These are phyloP conservation scores for Tolypocladium amazonense DNA, from an alignment of 2,329 filamentous ascomycete species.

Conservation along the genomic window DNA sequence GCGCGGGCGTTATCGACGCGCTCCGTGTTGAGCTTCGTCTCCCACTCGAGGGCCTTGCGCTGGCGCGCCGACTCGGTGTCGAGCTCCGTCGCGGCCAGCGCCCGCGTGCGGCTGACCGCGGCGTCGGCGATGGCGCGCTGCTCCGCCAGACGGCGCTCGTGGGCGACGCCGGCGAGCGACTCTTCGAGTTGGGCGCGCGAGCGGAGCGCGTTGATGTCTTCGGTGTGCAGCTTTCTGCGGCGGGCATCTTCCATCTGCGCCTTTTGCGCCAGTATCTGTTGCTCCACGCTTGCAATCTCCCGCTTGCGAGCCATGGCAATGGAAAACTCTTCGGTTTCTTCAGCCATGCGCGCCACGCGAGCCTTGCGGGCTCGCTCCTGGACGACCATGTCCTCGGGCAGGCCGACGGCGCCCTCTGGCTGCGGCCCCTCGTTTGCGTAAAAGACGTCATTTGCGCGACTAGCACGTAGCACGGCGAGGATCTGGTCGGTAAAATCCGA, in stretches of 20 bases:
- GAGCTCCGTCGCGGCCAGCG: constrained; percentile 35
- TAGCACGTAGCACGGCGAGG: constrained; percentile 36
- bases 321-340: constrained; percentile 38
- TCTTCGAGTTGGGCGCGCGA: constrained; percentile 38
- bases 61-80: constrained; percentile 33
- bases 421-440: constrained; percentile 44
- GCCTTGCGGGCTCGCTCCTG: constrained; percentile 40
- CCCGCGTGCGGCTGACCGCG: constrained; percentile 29
- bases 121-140: constrained; percentile 36
- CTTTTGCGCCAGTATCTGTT: constrained; percentile 36
- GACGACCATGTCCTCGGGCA: constrained; percentile 37
- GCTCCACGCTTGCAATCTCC: constrained; percentile 40
- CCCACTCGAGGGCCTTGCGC: constrained; percentile 36
- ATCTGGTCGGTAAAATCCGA: constrained; percentile 30
- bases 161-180: constrained; percentile 18
- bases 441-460: constrained; percentile 41
- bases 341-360: constrained; percentile 30
- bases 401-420: constrained; percentile 39
- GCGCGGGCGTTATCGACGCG: constrained; percentile 37
- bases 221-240: constrained; percentile 31
- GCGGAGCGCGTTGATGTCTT: constrained; percentile 32
- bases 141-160: constrained; percentile 29
- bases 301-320: constrained; percentile 35
- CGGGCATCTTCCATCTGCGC: constrained; percentile 42
- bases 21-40: constrained; percentile 33